Conservation (phyloP, 371 early-diverging fungal species). For the Smittium mucronatum region DNA sequence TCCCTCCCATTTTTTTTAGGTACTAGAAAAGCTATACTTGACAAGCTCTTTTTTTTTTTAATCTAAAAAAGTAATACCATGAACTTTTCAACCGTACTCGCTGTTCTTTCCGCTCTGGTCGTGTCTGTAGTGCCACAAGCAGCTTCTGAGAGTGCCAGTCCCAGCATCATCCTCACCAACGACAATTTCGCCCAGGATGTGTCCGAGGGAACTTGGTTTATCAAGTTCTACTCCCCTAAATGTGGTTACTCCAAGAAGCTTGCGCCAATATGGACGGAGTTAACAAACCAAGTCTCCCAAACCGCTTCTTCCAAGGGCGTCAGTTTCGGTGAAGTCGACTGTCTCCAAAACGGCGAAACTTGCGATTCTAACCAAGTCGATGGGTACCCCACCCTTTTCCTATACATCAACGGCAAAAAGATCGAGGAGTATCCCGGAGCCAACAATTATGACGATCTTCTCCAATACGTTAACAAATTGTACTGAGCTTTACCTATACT, state of each 20-base stretch:
- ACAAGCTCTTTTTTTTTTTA: no score
- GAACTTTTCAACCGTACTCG: no score
- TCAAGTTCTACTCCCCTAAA: conserved; percentile 29
- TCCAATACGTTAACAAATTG: conserved; percentile 20
- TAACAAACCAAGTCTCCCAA: conserved; percentile 23
- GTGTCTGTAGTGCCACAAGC: no score
- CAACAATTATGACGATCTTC: conserved; percentile 21
- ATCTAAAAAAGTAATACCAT: no score
- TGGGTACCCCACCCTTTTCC: conserved; percentile 47
- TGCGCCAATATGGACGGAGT: conserved; percentile 26
- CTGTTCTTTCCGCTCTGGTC: no score
- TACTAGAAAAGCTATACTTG: no score
- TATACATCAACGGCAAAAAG: conserved; percentile 46
- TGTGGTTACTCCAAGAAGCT: conserved; percentile 28
- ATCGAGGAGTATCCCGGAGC: conserved; percentile 33
- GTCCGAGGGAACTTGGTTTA: conserved; percentile 23
- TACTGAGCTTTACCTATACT: conserved; percentile 15
- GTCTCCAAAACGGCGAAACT: conserved; percentile 48
- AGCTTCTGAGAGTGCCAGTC: no score
- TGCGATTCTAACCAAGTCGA: conserved; percentile 45
- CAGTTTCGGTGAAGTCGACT: conserved; percentile 64
- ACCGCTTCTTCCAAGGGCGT: conserved; percentile 32
- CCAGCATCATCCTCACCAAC: conserved; percentile 18
- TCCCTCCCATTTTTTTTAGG: no score
- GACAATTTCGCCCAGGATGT: conserved; percentile 22